A percentile compares a stretch with the other conserved stretches of the same genome.
These are phyloP conservation scores for Senna siamea DNA, from an alignment of 306 rosid genomes.

Conservation along the genomic window DNA sequence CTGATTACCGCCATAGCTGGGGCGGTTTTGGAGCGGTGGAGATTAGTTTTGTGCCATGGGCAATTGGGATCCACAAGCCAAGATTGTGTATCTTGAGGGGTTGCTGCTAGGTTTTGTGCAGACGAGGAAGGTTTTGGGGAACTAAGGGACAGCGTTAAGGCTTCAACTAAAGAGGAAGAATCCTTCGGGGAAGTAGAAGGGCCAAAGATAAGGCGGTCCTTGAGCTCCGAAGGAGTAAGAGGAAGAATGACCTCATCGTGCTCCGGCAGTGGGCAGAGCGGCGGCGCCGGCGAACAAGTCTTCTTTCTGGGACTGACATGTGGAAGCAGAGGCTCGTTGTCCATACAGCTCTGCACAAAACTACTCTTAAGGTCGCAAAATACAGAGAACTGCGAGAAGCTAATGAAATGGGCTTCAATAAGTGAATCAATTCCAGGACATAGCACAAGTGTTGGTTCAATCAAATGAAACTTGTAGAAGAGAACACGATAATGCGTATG, in stretches of 20 bases:
- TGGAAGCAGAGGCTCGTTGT: slow-evolving; percentile 84
- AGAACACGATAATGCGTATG: not conserved
- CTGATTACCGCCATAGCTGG: slow-evolving; percentile 93
- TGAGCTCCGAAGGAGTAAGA: slow-evolving; percentile 70
- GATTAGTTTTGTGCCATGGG: slow-evolving; percentile 64
- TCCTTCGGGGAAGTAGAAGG: slow-evolving; percentile 60
- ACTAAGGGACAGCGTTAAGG: slow-evolving; percentile 58
- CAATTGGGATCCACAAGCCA: slow-evolving; percentile 80
- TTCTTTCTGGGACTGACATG: slow-evolving; percentile 63
- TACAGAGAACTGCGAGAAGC: not conserved
- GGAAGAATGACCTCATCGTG: slow-evolving; percentile 70
- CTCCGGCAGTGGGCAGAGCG: slow-evolving; percentile 68
- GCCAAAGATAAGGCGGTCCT: slow-evolving; percentile 89
- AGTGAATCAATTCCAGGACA: not conserved
- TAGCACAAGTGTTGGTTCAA: no score
- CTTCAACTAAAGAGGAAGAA: slow-evolving; percentile 61
- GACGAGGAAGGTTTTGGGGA: slow-evolving; percentile 58
- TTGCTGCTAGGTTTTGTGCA: slow-evolving; percentile 42
- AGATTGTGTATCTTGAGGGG: slow-evolving; percentile 42
- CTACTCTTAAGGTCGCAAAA: not conserved
- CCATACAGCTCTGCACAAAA: slow-evolving; percentile 52
- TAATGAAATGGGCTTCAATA: slow-evolving; percentile 5
- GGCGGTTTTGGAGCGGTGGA: slow-evolving; percentile 94
- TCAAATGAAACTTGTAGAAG: not conserved
- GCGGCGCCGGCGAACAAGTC: slow-evolving; percentile 4